A percentile compares a stretch with the other conserved stretches of the same genome.
Conservation (phyloP, 225 moss, liverwort and hornwort genomes). For the Sphagnum tenellum region DNA sequence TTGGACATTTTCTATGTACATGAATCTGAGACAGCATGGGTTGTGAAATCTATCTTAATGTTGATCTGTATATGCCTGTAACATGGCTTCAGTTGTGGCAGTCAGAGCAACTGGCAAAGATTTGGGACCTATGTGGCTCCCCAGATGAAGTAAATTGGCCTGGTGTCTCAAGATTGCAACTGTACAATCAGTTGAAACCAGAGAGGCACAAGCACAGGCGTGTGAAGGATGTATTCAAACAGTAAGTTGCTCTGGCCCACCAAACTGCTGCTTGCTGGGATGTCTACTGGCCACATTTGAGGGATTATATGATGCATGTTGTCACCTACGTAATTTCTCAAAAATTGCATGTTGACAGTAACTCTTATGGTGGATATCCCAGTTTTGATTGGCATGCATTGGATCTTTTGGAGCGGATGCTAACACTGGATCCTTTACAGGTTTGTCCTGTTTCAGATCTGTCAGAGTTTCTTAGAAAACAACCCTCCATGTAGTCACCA, state of each 20-base stretch:
- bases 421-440: slow-evolving; percentile 66
- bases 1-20: not conserved
- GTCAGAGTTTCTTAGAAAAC: slow-evolving; percentile 27
- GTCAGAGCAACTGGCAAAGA: slow-evolving; percentile 77
- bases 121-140: slow-evolving; percentile 86
- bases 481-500: slow-evolving; percentile 2
- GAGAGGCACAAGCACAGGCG: slow-evolving; percentile 57
- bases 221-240: slow-evolving; percentile 74
- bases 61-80: not conserved
- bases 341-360: not conserved
- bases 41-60: no score
- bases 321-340: no score
- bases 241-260: slow-evolving; percentile 27
- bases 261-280: no score
- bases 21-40: no score
- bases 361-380: slow-evolving; percentile 3
- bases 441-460: slow-evolving; percentile 2
- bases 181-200: slow-evolving; percentile 66
- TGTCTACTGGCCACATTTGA: no score
- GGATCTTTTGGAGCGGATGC: slow-evolving; percentile 87
- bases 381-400: slow-evolving; percentile 94
- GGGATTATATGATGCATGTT: no score
- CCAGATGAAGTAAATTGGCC: slow-evolving; percentile 86
- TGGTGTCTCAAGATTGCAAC: slow-evolving; percentile 71
- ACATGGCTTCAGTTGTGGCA: slow-evolving; percentile 19